Evolutionary conservation across 139 green algal genomes (phyloP).

Genomic region (Asterochloris sp.): DNA sequence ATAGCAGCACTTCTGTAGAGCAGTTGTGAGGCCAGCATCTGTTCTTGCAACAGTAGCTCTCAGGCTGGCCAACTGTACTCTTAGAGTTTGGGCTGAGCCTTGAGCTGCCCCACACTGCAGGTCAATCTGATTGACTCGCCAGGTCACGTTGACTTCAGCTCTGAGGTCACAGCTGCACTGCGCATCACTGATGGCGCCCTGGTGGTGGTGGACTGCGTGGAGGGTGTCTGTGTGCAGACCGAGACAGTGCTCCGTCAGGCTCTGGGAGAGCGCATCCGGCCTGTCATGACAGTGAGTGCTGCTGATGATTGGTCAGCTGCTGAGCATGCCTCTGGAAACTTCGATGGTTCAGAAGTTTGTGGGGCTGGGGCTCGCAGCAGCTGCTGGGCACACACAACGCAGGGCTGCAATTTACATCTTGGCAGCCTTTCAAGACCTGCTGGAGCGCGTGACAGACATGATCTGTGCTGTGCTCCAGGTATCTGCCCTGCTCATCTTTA

Average conservation of each 20-base stretch:
- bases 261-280: conserved; percentile 94
- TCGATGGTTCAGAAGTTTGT: no score
- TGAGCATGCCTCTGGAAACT: neutral
- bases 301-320: neutral
- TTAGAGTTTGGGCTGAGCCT: conserved; percentile 74
- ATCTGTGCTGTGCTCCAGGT: no score
- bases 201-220: conserved; percentile 99
- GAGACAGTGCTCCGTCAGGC: conserved; percentile 98
- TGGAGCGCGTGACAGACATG: no score
- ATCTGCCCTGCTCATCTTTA: no score
- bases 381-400: no score
- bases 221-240: conserved; percentile 99
- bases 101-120: conserved; percentile 48
- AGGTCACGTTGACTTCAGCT: conserved; percentile 99
- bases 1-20: neutral
- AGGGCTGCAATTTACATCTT: no score
- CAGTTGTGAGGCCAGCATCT: no score
- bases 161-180: conserved; percentile 97
- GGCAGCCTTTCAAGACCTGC: no score
- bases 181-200: conserved; percentile 99
- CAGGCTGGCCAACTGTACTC: neutral
- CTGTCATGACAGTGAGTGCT: conserved; percentile 87
- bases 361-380: no score
- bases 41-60: neutral
- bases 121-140: conserved; percentile 99